These are phyloP conservation scores for Microsporum audouinii DNA, from an alignment of 2,329 filamentous ascomycete species.

Conservation along the genomic window DNA sequence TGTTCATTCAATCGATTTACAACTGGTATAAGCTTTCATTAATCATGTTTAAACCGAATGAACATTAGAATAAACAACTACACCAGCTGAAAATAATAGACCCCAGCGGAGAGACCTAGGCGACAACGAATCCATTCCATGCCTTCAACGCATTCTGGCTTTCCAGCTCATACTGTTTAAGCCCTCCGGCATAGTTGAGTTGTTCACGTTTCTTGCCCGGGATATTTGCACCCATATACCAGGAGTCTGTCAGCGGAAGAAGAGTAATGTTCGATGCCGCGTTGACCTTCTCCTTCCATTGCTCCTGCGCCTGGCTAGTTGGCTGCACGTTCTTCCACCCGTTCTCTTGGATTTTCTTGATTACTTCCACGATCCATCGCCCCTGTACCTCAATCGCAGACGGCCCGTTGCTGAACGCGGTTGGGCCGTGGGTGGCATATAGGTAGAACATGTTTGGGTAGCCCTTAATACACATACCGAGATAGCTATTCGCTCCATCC, in stretches of 20 bases:
- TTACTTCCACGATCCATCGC: slow-evolving; percentile 43
- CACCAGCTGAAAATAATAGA: not conserved
- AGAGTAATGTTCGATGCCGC: slow-evolving; percentile 38
- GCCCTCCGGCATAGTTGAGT: slow-evolving; percentile 34
- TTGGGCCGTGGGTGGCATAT: slow-evolving; percentile 47
- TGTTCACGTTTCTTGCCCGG: slow-evolving; percentile 46
- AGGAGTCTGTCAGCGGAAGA: slow-evolving; percentile 39
- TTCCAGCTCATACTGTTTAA: slow-evolving; percentile 11
- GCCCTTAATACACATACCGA: slow-evolving; percentile 19
- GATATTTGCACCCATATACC: slow-evolving; percentile 47
- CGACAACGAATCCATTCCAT: slow-evolving; percentile 7
- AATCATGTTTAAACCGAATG: not conserved
- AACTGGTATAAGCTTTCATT: too few species aligned
- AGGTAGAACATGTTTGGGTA: slow-evolving; percentile 43
- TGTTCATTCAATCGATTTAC: too few species aligned
- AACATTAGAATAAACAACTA: not conserved
- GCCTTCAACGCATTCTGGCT: slow-evolving; percentile 5
- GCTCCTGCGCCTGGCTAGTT: slow-evolving; percentile 34
- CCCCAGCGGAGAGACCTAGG: not conserved
- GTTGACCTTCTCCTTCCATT: slow-evolving; percentile 42
- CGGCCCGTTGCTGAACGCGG: slow-evolving; percentile 46
- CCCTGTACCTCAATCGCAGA: slow-evolving; percentile 44
- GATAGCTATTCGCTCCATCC: slow-evolving; percentile 27
- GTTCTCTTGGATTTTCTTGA: slow-evolving; percentile 39
- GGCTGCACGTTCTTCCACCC: slow-evolving; percentile 43